Evolutionary conservation across 2,329 filamentous ascomycete species (phyloP), one percentile per base, ranked within the genome.

Genomic region (Epichloe aotearoae): DNA sequence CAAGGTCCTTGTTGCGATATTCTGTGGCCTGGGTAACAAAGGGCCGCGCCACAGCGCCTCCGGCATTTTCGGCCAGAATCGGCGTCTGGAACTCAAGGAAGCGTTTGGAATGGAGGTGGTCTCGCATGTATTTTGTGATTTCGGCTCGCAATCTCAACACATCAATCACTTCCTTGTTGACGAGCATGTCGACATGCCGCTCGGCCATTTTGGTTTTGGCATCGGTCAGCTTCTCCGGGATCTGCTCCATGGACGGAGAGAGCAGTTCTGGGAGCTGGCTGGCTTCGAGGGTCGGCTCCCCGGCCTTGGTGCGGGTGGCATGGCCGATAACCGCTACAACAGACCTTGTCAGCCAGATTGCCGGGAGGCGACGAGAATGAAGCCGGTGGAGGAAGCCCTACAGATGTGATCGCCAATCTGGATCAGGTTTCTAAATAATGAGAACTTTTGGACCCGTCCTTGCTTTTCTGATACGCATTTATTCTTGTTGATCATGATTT

Each of bases 11-110:
- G 40, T 83, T 77, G 3, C 80, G 73, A 53, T 95, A 83, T 61
- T 90, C 88, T 0, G 84, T 87, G 8, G 88, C 83, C 43, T 73
- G 70, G 0, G 90, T 97, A 57, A 83, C 74, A 64, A 98, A 98
- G 0, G 93, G 88, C 46, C 87, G 82, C 1, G 93, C 93, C 39
- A 83, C 76, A 4, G 93, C 93, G 40, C 93, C 93, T n/a, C 89
- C 86, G 2, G 90, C 89, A 47, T 82, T 78, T 45, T 84, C 80
- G 7, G 86, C 83, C 49, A 98, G 74, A 52, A 97, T 88, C 0
- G 93, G 93, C 0, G 93, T 98, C 58, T 86, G 86, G 45, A 97
- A 89, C 68, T 96, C 90, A 50, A 89, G 71, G 61, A 96, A 96
- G 5, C 77, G 76, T 44, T 78, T 74, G 8, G 80, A 73, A 53